A percentile compares a stretch with the other conserved stretches of the same genome.
Conservation (phyloP, 2,329 filamentous ascomycete genomes). For the Stachybotrys chlorohalonatus region DNA sequence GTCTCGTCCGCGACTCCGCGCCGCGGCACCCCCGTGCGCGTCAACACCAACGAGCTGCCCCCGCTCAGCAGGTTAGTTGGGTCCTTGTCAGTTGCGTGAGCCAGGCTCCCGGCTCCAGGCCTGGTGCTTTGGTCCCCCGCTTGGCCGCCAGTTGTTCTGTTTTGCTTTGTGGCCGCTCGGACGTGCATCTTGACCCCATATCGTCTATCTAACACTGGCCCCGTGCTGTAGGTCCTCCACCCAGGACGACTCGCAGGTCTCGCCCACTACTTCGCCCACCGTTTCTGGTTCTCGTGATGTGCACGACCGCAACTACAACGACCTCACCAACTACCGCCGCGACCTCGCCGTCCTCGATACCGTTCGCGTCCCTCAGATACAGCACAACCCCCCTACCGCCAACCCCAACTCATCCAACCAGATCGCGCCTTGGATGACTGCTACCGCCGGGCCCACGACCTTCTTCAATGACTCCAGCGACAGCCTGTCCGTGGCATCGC, state of each 20-base stretch:
- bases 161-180: slow-evolving; percentile 6
- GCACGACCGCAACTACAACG: slow-evolving; percentile 45
- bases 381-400: slow-evolving; percentile 40
- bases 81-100: background rate
- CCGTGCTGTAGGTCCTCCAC: slow-evolving; percentile 13
- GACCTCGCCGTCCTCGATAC: slow-evolving; percentile 61
- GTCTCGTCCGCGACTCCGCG: slow-evolving; percentile 16
- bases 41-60: slow-evolving; percentile 32
- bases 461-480: slow-evolving; percentile 74
- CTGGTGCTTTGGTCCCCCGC: slow-evolving; percentile 5
- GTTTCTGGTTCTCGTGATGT: slow-evolving; percentile 24
- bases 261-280: slow-evolving; percentile 36
- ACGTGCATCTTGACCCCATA: background rate
- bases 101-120: slow-evolving; percentile 6
- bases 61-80: slow-evolving; percentile 26
- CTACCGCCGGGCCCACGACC: slow-evolving; percentile 38
- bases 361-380: slow-evolving; percentile 50
- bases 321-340: slow-evolving; percentile 62
- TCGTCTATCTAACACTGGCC: slow-evolving; percentile 10
- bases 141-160: background rate
- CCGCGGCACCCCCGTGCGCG: slow-evolving; percentile 15
- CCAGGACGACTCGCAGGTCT: slow-evolving; percentile 35
- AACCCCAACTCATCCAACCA: slow-evolving; percentile 36
- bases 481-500: slow-evolving; percentile 50
- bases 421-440: slow-evolving; percentile 50